Percentiles rank a stretch among this genome's conserved stretches.
These are phyloP conservation scores for Grosmannia clavigera DNA, from an alignment of 2,329 filamentous ascomycete genomes.

Conservation along the genomic window DNA sequence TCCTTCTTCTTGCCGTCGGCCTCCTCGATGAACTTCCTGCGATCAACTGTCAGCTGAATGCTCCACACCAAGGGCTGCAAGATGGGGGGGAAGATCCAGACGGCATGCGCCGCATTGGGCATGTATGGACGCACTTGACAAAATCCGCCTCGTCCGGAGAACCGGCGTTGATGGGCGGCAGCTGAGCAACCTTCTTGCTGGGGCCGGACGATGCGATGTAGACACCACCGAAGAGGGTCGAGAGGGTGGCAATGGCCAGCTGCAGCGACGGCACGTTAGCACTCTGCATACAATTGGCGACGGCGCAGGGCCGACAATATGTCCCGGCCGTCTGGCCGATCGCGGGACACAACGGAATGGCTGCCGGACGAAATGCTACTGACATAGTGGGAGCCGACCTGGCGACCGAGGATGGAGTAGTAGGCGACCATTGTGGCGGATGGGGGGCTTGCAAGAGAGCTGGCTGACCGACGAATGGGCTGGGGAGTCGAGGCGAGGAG, in stretches of 20 bases:
- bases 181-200: slow-evolving; percentile 29
- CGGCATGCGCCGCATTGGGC: not conserved
- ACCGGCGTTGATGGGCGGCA: slow-evolving; percentile 49
- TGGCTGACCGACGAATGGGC: not conserved
- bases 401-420: slow-evolving; percentile 46
- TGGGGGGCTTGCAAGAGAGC: slow-evolving; percentile 2
- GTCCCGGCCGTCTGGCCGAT: not conserved
- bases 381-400: slow-evolving; percentile 50
- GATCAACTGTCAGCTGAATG: not conserved
- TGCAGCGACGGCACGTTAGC: slow-evolving; percentile 14
- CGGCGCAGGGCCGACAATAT: slow-evolving; percentile 8
- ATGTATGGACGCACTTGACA: slow-evolving; percentile 40
- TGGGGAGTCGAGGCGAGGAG: not conserved
- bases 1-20: slow-evolving; percentile 28
- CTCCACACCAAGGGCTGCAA: not conserved
- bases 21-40: slow-evolving; percentile 35
- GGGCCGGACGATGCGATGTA: slow-evolving; percentile 32
- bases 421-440: slow-evolving; percentile 28
- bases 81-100: not conserved
- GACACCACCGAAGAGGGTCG: slow-evolving; percentile 34
- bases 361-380: slow-evolving; percentile 18
- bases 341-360: not conserved
- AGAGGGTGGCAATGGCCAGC: slow-evolving; percentile 47
- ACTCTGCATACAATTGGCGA: slow-evolving; percentile 2
- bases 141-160: slow-evolving; percentile 52